phyloP scores from a whole-genome alignment of 257 asterid species.

The Phtheirospermum japonicum region DNA sequence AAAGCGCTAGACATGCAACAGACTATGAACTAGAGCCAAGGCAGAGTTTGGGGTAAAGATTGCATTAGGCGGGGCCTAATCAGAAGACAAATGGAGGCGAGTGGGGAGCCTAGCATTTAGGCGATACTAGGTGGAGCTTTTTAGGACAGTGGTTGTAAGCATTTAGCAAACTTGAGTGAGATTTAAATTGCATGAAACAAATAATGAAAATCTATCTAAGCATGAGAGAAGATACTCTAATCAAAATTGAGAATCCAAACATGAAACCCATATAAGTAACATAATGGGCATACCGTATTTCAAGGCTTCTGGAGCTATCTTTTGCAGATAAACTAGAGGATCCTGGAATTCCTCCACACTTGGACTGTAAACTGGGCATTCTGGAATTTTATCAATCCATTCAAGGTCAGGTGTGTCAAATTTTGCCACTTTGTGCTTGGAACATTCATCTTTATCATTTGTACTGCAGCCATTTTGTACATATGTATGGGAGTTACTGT shows the following conservation, averaged over 20 bases:
- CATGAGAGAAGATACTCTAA: neutral
- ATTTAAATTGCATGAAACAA: neutral
- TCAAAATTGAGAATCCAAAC: slow-evolving; percentile 17
- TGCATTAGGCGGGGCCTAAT: too few species aligned
- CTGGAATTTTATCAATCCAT: slow-evolving; percentile 79
- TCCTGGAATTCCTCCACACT: slow-evolving; percentile 85
- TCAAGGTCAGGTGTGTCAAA: slow-evolving; percentile 65
- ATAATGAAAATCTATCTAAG: slow-evolving; percentile 5
- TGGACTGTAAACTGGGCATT: slow-evolving; percentile 86
- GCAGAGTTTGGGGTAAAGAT: too few species aligned
- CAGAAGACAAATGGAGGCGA: neutral
- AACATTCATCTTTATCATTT: slow-evolving; percentile 53
- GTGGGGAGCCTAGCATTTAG: neutral
- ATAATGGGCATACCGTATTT: slow-evolving; percentile 59
- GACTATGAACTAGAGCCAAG: too few species aligned
- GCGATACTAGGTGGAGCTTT: neutral
- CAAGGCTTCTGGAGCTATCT: slow-evolving; percentile 95
- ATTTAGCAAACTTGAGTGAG: neutral
- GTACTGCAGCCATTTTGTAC: slow-evolving; percentile 43
- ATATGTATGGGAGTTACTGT: slow-evolving; percentile 36
- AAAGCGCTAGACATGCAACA: neutral
- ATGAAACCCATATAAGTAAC: slow-evolving; percentile 16
- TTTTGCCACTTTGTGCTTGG: slow-evolving; percentile 65
- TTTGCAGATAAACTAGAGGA: slow-evolving; percentile 82
- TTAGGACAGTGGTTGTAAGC: neutral